Conservation (phyloP, 805 yeast genomes). For the Saitoella complicata region DNA sequence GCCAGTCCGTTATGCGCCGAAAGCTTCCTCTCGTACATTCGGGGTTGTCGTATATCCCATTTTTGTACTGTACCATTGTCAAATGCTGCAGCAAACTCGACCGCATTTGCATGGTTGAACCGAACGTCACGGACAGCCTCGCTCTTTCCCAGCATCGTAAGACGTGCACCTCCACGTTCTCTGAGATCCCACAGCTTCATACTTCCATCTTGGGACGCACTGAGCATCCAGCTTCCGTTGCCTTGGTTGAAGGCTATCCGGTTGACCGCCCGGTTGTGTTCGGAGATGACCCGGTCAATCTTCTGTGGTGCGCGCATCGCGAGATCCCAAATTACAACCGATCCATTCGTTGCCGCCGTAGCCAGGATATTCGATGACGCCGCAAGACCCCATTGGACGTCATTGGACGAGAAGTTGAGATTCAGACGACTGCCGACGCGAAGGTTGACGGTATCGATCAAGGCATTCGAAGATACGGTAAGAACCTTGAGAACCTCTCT, state of each 20-base stretch:
- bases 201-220: constrained; percentile 66
- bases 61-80: constrained; percentile 79
- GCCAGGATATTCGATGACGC: constrained; percentile 3
- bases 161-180: constrained; percentile 33
- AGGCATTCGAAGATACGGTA: background rate
- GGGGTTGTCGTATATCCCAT: constrained; percentile 68
- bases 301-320: constrained; percentile 14
- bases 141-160: constrained; percentile 42
- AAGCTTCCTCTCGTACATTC: constrained; percentile 44
- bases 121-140: constrained; percentile 52
- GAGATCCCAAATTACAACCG: background rate
- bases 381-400: constrained; percentile 1
- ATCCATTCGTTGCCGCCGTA: constrained; percentile 1
- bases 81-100: constrained; percentile 58
- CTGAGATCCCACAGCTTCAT: constrained; percentile 76
- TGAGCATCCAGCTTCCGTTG: constrained; percentile 40
- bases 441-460: background rate
- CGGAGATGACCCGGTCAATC: constrained; percentile 7
- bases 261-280: constrained; percentile 34
- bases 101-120: constrained; percentile 37
- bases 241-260: constrained; percentile 53
- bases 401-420: background rate
- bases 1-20: constrained; percentile 91
- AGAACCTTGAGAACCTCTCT: constrained; percentile 1
- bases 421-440: background rate